A percentile compares a stretch with the other conserved stretches of the same genome.
These are phyloP conservation scores for Phialophora chinensis DNA, from an alignment of 2,329 filamentous ascomycete species.

Conservation along the genomic window DNA sequence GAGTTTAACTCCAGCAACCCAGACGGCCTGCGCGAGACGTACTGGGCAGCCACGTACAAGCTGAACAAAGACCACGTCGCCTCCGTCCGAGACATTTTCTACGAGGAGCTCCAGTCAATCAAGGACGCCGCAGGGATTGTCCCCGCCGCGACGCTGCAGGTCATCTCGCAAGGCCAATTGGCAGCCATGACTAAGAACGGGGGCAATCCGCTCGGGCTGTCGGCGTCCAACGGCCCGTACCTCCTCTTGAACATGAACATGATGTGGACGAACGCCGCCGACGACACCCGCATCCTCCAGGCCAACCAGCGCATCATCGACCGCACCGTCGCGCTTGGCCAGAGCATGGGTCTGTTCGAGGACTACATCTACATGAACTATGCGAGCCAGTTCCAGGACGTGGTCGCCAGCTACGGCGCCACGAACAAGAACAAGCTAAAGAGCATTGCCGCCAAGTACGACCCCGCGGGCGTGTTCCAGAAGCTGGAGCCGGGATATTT, in stretches of 20 bases:
- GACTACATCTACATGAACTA: constrained; percentile 57
- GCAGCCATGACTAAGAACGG: constrained; percentile 44
- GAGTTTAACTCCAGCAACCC: constrained; percentile 46
- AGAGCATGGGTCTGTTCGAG: constrained; percentile 41
- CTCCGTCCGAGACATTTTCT: constrained; percentile 40
- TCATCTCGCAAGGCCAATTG: constrained; percentile 44
- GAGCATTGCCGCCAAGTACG: constrained; percentile 47
- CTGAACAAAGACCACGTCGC: constrained; percentile 43
- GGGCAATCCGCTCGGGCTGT: constrained; percentile 47
- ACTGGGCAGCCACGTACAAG: constrained; percentile 45
- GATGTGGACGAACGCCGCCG: constrained; percentile 44
- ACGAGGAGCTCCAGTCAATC: constrained; percentile 37
- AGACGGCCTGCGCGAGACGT: constrained; percentile 44
- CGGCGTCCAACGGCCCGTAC: constrained; percentile 38
- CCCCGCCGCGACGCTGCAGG: constrained; percentile 44
- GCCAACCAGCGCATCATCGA: constrained; percentile 41
- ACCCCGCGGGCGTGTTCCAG: constrained; percentile 51
- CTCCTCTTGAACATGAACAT: constrained; percentile 43
- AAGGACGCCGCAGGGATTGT: constrained; percentile 36
- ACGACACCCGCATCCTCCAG: constrained; percentile 43
- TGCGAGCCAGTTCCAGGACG: constrained; percentile 52
- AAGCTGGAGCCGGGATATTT: constrained; percentile 52
- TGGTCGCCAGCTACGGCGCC: constrained; percentile 51
- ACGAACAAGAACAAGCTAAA: constrained; percentile 46
- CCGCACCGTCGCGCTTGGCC: constrained; percentile 42